phyloP scores from a whole-genome alignment of 2,329 filamentous ascomycete species.

The Botrytis deweyae region DNA sequence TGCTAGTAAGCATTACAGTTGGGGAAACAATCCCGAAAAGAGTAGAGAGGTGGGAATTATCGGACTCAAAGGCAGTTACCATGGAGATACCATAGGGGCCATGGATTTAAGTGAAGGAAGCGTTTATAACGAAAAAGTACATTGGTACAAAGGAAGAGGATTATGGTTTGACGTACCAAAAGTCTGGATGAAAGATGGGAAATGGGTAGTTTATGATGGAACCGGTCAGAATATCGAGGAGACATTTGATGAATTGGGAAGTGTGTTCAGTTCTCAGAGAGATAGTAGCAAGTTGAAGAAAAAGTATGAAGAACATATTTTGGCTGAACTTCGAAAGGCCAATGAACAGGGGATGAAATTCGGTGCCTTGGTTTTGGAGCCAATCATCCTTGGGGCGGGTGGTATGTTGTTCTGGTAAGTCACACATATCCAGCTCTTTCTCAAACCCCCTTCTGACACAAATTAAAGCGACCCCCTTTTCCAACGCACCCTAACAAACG shows the following conservation, averaged over 20 bases:
- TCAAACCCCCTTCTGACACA: neutral
- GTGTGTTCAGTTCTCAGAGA: slow-evolving; percentile 61
- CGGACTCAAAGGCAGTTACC: slow-evolving; percentile 77
- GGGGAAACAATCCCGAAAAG: slow-evolving; percentile 46
- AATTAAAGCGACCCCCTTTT: slow-evolving; percentile 72
- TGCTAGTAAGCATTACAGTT: slow-evolving; percentile 63
- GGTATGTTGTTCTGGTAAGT: slow-evolving; percentile 78
- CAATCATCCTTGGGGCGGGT: slow-evolving; percentile 75
- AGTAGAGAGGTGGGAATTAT: slow-evolving; percentile 61
- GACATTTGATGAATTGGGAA: slow-evolving; percentile 45
- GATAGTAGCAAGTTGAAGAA: slow-evolving; percentile 46
- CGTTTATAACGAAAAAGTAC: slow-evolving; percentile 76
- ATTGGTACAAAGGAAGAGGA: slow-evolving; percentile 80
- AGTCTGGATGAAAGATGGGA: slow-evolving; percentile 63
- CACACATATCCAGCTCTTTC: slow-evolving; percentile 13
- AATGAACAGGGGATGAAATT: slow-evolving; percentile 61
- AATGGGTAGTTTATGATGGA: slow-evolving; percentile 56
- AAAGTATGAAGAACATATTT: slow-evolving; percentile 62
- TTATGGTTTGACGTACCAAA: slow-evolving; percentile 80
- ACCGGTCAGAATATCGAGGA: slow-evolving; percentile 26
- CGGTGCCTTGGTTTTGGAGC: slow-evolving; percentile 77
- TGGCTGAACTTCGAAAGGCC: slow-evolving; percentile 52
- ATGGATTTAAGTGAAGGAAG: slow-evolving; percentile 83
- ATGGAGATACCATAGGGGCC: slow-evolving; percentile 83
- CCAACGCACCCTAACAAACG: slow-evolving; percentile 67